Evolutionary conservation across 257 asterid genomes (phyloP).

Genomic region (Cynanchum wilfordii): DNA sequence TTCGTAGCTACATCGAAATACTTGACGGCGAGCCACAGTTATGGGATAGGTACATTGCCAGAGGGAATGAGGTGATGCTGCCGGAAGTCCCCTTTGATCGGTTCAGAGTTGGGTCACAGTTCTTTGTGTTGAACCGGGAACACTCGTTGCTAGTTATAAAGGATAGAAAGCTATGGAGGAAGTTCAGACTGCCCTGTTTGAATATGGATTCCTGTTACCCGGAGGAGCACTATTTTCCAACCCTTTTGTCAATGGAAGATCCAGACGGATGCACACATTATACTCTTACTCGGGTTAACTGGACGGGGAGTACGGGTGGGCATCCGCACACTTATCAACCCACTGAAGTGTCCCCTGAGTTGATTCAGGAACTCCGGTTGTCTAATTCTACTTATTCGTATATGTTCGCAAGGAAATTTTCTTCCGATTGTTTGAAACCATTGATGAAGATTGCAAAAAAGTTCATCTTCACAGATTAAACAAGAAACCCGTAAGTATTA

Average conservation of each 20-base stretch:
- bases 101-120: conserved; percentile 74
- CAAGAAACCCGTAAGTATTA: conserved; percentile 32
- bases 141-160: conserved; percentile 47
- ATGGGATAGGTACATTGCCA: conserved; percentile 49
- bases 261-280: conserved; percentile 48
- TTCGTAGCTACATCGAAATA: conserved; percentile 72
- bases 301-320: conserved; percentile 59
- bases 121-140: conserved; percentile 45
- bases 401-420: conserved; percentile 70
- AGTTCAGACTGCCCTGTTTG: conserved; percentile 55
- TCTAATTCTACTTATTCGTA: conserved; percentile 48
- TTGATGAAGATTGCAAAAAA: conserved; percentile 45
- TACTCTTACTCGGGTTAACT: conserved; percentile 69
- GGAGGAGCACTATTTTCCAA: conserved; percentile 78
- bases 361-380: conserved; percentile 33
- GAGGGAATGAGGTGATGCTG: conserved; percentile 53
- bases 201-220: conserved; percentile 55
- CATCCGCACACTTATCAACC: conserved; percentile 64
- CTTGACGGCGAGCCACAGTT: conserved; percentile 41
- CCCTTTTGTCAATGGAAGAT: conserved; percentile 71
- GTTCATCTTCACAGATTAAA: conserved; percentile 53
- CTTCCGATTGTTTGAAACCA: conserved; percentile 69
- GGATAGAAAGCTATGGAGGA: conserved; percentile 60
- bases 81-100: conserved; percentile 53
- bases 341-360: conserved; percentile 44